A percentile compares a stretch with the other conserved stretches of the same genome.
Evolutionary conservation across 106 monocot genomes (phyloP).

Genomic region (Vanilla planifolia): DNA sequence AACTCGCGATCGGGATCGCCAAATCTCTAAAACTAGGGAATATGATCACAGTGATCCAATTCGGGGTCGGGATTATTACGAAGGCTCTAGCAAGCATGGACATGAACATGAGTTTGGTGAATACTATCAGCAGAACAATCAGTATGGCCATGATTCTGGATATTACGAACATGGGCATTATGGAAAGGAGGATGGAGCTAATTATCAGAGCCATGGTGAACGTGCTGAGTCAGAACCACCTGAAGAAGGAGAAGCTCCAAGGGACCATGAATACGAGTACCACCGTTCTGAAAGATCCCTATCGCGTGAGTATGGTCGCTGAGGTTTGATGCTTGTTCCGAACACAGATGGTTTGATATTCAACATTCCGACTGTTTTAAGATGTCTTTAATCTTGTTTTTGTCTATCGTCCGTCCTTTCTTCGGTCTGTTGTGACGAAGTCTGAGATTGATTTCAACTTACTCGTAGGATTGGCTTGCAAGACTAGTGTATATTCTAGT

Average conservation of each 20-base stretch:
- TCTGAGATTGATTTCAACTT: too few relatives aligned
- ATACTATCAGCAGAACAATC: slow-evolving; percentile 23
- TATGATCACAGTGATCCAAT: slow-evolving; percentile 22
- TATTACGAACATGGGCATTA: slow-evolving; percentile 24
- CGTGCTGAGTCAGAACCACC: slow-evolving; percentile 25
- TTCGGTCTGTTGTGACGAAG: too few relatives aligned
- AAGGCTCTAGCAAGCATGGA: slow-evolving; percentile 22
- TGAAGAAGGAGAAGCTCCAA: slow-evolving; percentile 56
- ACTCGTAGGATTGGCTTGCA: too few relatives aligned
- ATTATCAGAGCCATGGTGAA: slow-evolving; percentile 15
- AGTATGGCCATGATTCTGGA: slow-evolving; percentile 23
- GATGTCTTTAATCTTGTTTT: too few relatives aligned
- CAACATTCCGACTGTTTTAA: too few relatives aligned
- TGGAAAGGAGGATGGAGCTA: slow-evolving; percentile 15
- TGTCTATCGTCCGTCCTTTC: too few relatives aligned
- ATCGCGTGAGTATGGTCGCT: slow-evolving; percentile 34
- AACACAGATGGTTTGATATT: too few relatives aligned
- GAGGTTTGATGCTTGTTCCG: too few relatives aligned
- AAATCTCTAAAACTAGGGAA: slow-evolving; percentile 15
- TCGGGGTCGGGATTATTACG: slow-evolving; percentile 20
- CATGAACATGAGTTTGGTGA: slow-evolving; percentile 23
- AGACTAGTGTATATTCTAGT: too few relatives aligned
- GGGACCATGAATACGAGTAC: slow-evolving; percentile 53
- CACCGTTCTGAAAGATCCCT: slow-evolving; percentile 32
- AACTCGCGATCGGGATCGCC: slow-evolving; percentile 25